A percentile compares a stretch with the other conserved stretches of the same genome.
phyloP scores from a whole-genome alignment of 768 basidiomycete species.

The Panellus pusillus region DNA sequence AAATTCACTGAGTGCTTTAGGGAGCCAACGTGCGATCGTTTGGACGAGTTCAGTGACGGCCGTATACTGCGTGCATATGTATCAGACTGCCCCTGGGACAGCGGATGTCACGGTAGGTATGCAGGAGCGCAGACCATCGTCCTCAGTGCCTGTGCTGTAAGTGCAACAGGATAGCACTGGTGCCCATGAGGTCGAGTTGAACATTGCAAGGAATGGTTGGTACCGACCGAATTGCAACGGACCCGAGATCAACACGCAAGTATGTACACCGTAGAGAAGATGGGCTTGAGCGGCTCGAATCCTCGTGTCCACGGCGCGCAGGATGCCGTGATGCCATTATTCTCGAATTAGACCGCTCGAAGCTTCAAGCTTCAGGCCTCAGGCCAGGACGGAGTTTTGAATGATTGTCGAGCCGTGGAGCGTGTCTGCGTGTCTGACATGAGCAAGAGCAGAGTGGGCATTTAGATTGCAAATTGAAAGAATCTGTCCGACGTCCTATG shows the following conservation, averaged over 20 bases:
- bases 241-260: neutral
- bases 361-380: too few species aligned
- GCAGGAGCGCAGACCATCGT: neutral
- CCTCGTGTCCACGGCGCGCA: too few species aligned
- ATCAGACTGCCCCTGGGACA: neutral
- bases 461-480: too few species aligned
- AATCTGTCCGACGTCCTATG: too few species aligned
- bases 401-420: too few species aligned
- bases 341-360: too few species aligned
- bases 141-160: neutral
- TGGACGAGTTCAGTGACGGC: neutral
- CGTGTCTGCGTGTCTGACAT: too few species aligned
- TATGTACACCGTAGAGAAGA: constrained; percentile 1
- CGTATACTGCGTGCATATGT: neutral
- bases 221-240: neutral
- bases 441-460: too few species aligned
- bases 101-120: neutral
- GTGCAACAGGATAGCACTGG: neutral
- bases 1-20: neutral
- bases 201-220: neutral
- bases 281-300: too few species aligned
- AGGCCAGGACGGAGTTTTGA: too few species aligned
- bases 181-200: too few species aligned
- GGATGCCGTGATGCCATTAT: too few species aligned
- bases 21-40: neutral